These are phyloP conservation scores for Calonectria henricotiae DNA, from an alignment of 2,329 filamentous ascomycete genomes.

Conservation along the genomic window DNA sequence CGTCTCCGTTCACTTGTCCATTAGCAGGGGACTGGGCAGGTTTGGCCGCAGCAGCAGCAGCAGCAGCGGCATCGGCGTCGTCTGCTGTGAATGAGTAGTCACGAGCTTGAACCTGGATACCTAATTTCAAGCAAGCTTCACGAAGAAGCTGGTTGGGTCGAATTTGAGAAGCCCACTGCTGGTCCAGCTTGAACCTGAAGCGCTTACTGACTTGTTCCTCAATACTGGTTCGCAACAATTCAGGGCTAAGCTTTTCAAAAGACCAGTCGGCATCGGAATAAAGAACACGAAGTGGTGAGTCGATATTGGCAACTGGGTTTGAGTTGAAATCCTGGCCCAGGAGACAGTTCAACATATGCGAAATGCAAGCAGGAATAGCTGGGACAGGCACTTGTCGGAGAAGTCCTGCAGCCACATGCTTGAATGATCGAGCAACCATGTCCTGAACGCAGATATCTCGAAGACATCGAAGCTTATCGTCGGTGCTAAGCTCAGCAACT, in stretches of 20 bases:
- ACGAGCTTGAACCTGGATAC: constrained; percentile 88
- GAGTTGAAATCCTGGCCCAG: constrained; percentile 83
- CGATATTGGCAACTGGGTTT: constrained; percentile 84
- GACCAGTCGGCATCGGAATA: constrained; percentile 88
- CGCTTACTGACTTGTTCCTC: constrained; percentile 80
- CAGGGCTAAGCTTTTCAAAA: constrained; percentile 85
- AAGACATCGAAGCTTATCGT: constrained; percentile 83
- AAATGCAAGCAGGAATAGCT: constrained; percentile 83
- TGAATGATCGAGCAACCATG: constrained; percentile 96
- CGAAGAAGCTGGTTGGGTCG: constrained; percentile 89
- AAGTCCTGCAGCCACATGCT: constrained; percentile 88
- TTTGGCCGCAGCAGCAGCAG: constrained; percentile 45
- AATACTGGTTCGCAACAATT: constrained; percentile 79
- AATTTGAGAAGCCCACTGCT: constrained; percentile 77
- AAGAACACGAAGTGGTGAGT: constrained; percentile 80
- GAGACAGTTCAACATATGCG: constrained; percentile 95
- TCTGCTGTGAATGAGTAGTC: constrained; percentile 60
- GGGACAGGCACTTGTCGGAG: constrained; percentile 85
- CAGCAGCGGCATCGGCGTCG: constrained; percentile 48
- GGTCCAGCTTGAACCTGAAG: constrained; percentile 82
- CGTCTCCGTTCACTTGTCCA: constrained; percentile 63
- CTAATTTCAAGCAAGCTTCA: constrained; percentile 90
- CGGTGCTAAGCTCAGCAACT: constrained; percentile 80
- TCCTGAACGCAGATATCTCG: constrained; percentile 87
- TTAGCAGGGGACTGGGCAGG: constrained; percentile 58